phyloP scores from a whole-genome alignment of 495 filamentous ascomycete genomes.

The Neurospora sp. region DNA sequence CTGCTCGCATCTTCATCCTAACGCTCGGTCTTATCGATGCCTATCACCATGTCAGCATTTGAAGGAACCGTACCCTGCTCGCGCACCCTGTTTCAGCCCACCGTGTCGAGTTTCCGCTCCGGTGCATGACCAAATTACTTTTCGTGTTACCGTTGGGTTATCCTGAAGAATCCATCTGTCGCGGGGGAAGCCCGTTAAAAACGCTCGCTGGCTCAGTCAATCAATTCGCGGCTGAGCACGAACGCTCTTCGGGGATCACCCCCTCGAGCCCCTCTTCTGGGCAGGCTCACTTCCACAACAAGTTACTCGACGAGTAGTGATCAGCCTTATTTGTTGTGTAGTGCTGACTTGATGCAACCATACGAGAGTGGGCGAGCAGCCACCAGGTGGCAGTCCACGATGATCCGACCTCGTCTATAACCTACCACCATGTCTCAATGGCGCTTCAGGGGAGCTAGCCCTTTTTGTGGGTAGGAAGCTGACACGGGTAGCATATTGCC shows the following conservation, averaged over 20 bases:
- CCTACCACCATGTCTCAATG: neutral
- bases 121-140: neutral
- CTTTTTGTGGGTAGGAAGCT: neutral
- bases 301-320: neutral
- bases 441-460: neutral
- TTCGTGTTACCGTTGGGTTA: neutral
- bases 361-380: neutral
- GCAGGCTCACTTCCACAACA: neutral
- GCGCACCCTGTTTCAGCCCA: neutral
- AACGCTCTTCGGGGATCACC: neutral
- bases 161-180: neutral
- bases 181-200: neutral
- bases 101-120: neutral
- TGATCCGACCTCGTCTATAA: neutral
- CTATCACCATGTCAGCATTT: neutral
- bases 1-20: neutral
- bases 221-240: neutral
- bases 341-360: neutral
- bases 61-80: neutral
- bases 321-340: neutral
- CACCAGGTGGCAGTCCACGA: neutral
- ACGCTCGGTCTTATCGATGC: neutral
- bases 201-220: neutral
- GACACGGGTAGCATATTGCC: neutral
- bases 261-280: neutral